Evolutionary conservation across 192 early-diverging fungal species (phyloP).

Genomic region (Coemansia pectinata): DNA sequence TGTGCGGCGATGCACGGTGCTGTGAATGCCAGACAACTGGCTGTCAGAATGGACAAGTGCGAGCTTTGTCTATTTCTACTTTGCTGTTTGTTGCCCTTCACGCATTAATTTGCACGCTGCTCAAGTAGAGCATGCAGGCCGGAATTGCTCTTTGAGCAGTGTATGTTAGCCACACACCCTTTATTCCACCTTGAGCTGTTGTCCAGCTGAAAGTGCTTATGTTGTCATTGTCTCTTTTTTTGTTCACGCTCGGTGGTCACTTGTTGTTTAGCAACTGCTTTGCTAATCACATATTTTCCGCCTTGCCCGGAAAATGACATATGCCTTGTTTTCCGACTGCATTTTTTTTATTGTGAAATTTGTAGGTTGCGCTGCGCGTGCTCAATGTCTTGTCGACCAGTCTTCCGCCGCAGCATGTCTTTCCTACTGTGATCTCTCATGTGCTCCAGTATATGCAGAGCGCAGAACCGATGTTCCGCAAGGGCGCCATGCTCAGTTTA

Average conservation of each 20-base stretch:
- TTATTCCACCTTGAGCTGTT: not conserved
- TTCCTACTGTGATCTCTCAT: constrained; percentile 72
- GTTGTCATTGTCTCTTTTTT: not conserved
- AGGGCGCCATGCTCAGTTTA: constrained; percentile 86
- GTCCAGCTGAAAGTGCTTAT: not conserved
- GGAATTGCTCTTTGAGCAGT: not conserved
- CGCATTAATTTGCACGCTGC: constrained; percentile 2
- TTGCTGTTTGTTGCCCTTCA: not conserved
- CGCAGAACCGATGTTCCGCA: constrained; percentile 70
- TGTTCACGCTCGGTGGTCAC: not conserved
- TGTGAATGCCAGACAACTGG: not conserved
- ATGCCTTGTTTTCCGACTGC: constrained; percentile 45
- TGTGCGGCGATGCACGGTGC: not conserved
- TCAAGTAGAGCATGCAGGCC: not conserved
- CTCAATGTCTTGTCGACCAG: constrained; percentile 80
- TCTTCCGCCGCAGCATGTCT: constrained; percentile 84
- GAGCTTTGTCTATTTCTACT: not conserved
- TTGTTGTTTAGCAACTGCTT: not conserved
- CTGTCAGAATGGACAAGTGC: not conserved
- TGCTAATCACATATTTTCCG: not conserved
- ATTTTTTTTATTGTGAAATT: constrained; percentile 1
- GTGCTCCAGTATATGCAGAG: constrained; percentile 81
- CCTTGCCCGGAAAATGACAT: not conserved
- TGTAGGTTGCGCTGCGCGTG: constrained; percentile 63
- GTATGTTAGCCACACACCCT: not conserved